Evolutionary conservation across 176 grass and related monocot species (phyloP), one percentile per base, ranked within the genome.

Genomic region (Rhynchospora tenuis): DNA sequence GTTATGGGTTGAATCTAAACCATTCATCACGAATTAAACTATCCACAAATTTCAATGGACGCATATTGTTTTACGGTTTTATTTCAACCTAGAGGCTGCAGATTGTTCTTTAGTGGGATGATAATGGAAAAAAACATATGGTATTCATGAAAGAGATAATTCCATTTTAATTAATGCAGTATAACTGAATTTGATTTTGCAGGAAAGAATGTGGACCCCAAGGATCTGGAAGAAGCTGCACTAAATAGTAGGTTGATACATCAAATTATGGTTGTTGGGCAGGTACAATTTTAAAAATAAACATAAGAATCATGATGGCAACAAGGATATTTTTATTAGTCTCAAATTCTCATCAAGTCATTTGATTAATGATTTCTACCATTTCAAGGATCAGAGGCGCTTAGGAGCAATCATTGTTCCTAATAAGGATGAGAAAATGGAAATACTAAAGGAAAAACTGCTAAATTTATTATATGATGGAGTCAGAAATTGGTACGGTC

Each of bases 191-290:
- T 11, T 64, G 17, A 16, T 50, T 10, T 67, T 66, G 6, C 66
- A 97, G 92, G 94, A 74, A 90, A 97, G 86, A 97, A 97, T 86
- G 92, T 97, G 84, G 94, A 97, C 67, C 92, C 94, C 65, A 79
- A 85, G 85, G 87, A 94, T 31, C 81, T 97, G 29, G 94, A 94
- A 85, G 94, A 88, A 78, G 81, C 92, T 75, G 94, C 87, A 28
- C 51, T 83, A 50, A 89, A 84, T 82, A 97, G 92, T 86, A 86
- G 76, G 51, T 94, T 94, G 70, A 94, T 97, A 84, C 78, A 94
- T 73, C 94, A 97, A 47, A 94, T 94, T 83, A 48, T 92, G 84
- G 87, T 97, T 72, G 86, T 97, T 64, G 92, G 92, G 17, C 94
- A 97, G 92, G 92, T 97, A 83, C 38, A 63, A 64, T 77, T 73